phyloP scores from a whole-genome alignment of 1,139 yeast species.

The Entelexis paramagnoliae region DNA sequence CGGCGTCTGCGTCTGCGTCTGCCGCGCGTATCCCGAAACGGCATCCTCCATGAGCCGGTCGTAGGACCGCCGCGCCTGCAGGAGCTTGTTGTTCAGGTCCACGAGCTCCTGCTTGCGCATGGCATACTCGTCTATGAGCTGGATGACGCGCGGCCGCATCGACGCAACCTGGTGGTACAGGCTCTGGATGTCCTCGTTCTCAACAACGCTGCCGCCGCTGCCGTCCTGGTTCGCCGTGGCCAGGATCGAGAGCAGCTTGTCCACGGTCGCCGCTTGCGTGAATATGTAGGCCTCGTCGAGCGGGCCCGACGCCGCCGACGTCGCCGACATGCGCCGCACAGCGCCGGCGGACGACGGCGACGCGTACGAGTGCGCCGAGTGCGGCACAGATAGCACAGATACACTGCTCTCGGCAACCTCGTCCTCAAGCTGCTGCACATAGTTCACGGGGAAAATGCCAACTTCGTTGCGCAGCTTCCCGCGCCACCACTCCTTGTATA shows the following conservation, averaged over 20 bases:
- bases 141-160: constrained; percentile 61
- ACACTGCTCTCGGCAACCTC: constrained; percentile 43
- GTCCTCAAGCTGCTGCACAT: constrained; percentile 59
- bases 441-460: constrained; percentile 91
- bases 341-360: too few relatives aligned
- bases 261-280: constrained; percentile 47
- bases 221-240: constrained; percentile 35
- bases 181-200: constrained; percentile 40
- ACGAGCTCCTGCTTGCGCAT: constrained; percentile 64
- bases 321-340: too few relatives aligned
- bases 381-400: constrained; percentile 26
- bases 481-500: constrained; percentile 92
- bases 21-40: constrained; percentile 24
- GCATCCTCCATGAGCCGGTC: constrained; percentile 53
- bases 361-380: not conserved
- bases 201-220: constrained; percentile 30
- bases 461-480: constrained; percentile 71
- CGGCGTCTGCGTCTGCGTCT: not conserved
- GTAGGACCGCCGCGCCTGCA: constrained; percentile 55
- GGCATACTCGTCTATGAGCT: constrained; percentile 63
- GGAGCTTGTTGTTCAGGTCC: constrained; percentile 59
- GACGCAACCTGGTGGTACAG: constrained; percentile 63
- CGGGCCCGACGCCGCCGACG: too few relatives aligned
- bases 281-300: constrained; percentile 38
- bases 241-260: constrained; percentile 51